Evolutionary conservation across 2,329 filamentous ascomycete genomes (phyloP), one percentile per base, ranked within the genome.

Genomic region (Hypomyces rosellus): DNA sequence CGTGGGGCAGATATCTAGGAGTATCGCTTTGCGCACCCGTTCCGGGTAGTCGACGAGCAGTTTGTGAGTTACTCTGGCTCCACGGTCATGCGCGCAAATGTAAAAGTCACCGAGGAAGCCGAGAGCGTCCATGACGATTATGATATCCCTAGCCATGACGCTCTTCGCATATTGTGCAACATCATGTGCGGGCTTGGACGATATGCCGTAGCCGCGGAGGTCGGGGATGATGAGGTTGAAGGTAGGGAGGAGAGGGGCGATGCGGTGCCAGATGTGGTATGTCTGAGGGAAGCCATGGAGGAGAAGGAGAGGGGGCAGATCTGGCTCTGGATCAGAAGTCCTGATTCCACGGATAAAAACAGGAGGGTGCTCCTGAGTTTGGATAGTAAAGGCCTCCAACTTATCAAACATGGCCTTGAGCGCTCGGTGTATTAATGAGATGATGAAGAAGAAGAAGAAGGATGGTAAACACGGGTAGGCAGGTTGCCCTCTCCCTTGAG

Each of bases 51-150:
- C 73, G 14, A 79, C 76, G 36, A 71, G 71, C 1, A 82, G 65
- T 50, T 76, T 76, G 55, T 82, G 79, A 1, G 76, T 69, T 2
- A 82, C 72, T 30, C 78, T 66, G 0, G 75, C 80, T 3, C 80
- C 79, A 37, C 79, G 74, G 59, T 83, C 80, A 57, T 83, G 80
- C 0, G 71, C 76, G 50, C 76, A 76, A 16, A 83, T 63, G 55
- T 65, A 75, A 59, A 76, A 79, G 0, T 61, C 52, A 0, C 55
- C 49, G 1, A 30, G 36, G 55, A 68, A 65, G 7, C 69, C 69
- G 0, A 78, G 63, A 1, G 58, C 40, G 14, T 67, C 57, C 76
- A 80, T 79, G 14, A 75, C 69, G 13, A 59, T 56, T 7, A 72
- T 59, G 52, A 69, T 71, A 58, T 80, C 76, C 2, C 61, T 57